A percentile compares a stretch with the other conserved stretches of the same genome.
Evolutionary conservation across 768 basidiomycete genomes (phyloP).

Genomic region (Naganishia onofrii): DNA sequence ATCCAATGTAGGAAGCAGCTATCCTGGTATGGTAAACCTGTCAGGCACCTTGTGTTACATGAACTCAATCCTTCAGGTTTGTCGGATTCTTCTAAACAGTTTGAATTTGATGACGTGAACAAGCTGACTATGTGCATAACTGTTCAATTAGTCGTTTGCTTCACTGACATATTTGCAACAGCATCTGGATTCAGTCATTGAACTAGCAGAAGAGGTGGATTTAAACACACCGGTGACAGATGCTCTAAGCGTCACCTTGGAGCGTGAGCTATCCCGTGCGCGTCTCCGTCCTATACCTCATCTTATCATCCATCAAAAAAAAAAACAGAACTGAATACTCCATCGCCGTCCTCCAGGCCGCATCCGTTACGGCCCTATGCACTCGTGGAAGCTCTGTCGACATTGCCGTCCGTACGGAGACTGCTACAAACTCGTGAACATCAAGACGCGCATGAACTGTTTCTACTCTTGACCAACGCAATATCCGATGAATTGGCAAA

Average conservation of each 20-base stretch:
- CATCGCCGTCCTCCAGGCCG: constrained; percentile 53
- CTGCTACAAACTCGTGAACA: constrained; percentile 82
- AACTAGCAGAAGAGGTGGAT: constrained; percentile 73
- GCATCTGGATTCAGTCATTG: constrained; percentile 71
- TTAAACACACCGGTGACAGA: constrained; percentile 84
- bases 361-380: constrained; percentile 68
- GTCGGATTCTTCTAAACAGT: not conserved
- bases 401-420: constrained; percentile 52
- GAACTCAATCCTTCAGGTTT: constrained; percentile 87
- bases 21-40: constrained; percentile 89
- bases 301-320: constrained; percentile 10
- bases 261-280: constrained; percentile 56
- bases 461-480: constrained; percentile 84
- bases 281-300: constrained; percentile 19
- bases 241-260: constrained; percentile 68
- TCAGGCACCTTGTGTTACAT: constrained; percentile 97
- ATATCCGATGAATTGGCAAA: constrained; percentile 78
- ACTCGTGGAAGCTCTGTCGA: constrained; percentile 68
- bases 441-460: constrained; percentile 98
- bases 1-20: constrained; percentile 47
- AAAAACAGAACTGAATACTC: constrained; percentile 50
- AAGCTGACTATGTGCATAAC: not conserved
- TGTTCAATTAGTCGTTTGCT: constrained; percentile 70
- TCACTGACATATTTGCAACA: constrained; percentile 78
- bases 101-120: not conserved